A percentile compares a stretch with the other conserved stretches of the same genome.
Conservation (phyloP, 2,329 filamentous ascomycete species). For the Microcera coccophila region DNA sequence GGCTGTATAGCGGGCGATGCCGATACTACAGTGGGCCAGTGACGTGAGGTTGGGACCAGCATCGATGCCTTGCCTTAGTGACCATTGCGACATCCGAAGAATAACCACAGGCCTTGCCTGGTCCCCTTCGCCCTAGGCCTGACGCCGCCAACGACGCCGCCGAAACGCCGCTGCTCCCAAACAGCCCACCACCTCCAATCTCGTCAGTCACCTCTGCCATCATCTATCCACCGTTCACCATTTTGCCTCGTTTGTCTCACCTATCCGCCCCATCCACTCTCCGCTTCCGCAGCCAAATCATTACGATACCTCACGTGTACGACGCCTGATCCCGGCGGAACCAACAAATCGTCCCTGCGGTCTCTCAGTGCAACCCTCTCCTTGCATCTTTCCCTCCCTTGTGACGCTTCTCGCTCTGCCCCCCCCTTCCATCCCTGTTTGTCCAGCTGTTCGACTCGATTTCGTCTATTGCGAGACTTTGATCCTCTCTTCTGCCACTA, state of each 20-base stretch:
- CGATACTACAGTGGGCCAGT: no score
- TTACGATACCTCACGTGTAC: no score
- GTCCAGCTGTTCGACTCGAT: neutral
- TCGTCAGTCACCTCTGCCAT: neutral
- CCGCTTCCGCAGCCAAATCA: neutral
- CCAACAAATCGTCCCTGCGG: neutral
- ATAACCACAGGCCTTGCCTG: neutral
- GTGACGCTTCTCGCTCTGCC: neutral
- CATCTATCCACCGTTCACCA: neutral
- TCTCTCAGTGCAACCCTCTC: neutral
- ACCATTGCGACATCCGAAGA: neutral
- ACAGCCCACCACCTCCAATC: neutral
- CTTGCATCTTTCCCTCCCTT: neutral
- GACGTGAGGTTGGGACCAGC: neutral
- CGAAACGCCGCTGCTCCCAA: neutral
- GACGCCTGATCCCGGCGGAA: neutral
- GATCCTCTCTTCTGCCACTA: no score
- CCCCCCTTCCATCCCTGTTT: neutral
- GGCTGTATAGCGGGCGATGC: no score
- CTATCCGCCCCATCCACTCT: neutral
- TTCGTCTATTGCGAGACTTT: neutral
- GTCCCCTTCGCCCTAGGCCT: neutral
- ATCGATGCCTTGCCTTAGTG: neutral
- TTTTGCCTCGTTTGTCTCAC: neutral
- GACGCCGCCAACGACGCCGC: neutral